phyloP scores from a whole-genome alignment of 2,329 filamentous ascomycete species.

The Fusarium nematophilum region DNA sequence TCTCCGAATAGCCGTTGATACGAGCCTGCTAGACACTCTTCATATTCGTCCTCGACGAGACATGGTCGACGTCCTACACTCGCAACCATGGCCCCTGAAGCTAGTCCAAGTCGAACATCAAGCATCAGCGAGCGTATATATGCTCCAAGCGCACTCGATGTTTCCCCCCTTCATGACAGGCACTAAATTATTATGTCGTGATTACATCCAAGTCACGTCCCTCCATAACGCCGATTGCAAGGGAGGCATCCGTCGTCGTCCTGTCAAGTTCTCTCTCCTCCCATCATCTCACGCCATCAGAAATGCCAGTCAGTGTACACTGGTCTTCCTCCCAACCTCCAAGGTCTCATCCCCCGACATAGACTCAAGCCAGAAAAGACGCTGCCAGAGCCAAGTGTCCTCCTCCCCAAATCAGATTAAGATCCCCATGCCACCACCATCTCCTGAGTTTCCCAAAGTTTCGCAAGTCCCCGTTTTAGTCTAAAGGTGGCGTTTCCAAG shows the following conservation, averaged over 20 bases:
- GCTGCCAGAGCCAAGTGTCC: background rate
- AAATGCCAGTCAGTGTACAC: background rate
- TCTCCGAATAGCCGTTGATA: too few species aligned
- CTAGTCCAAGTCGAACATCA: too few species aligned
- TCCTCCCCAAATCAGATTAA: constrained; percentile 11
- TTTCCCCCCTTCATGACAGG: constrained; percentile 16
- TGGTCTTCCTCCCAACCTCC: too few species aligned
- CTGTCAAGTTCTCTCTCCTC: constrained; percentile 3
- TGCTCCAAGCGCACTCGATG: too few species aligned
- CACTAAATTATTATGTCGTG: constrained; percentile 38
- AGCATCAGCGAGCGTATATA: too few species aligned
- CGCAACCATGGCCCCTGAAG: too few species aligned
- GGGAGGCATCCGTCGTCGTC: constrained; percentile 2
- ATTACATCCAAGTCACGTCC: constrained; percentile 32
- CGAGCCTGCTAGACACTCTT: too few species aligned
- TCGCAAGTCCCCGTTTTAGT: constrained; percentile 15
- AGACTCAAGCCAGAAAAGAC: background rate
- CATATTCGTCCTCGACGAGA: background rate
- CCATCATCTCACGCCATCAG: constrained; percentile 7
- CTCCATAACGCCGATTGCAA: constrained; percentile 21
- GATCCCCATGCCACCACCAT: constrained; percentile 2
- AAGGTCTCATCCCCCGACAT: background rate
- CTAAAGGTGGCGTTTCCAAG: constrained; percentile 21
- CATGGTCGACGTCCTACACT: background rate
- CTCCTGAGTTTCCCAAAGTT: background rate